Evolutionary conservation across 331 rosid genomes (phyloP).

Genomic region (Pyracantha coccinea): DNA sequence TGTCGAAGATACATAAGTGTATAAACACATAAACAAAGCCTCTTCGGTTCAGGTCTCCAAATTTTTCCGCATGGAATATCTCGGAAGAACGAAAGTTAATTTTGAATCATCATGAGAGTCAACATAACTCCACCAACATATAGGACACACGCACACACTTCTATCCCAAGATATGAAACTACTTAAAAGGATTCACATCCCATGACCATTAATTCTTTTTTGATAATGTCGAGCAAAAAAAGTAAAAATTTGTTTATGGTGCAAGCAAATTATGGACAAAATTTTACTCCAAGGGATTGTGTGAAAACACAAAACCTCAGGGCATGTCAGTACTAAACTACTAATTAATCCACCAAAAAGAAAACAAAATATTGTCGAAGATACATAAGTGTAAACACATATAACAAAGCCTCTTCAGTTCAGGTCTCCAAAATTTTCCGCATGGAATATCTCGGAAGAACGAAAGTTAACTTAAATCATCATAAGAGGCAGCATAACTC

Average conservation of each 20-base stretch:
- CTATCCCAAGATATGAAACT: neutral
- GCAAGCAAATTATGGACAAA: too few species aligned
- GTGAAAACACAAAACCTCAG: neutral
- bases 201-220: neutral
- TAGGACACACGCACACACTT: neutral
- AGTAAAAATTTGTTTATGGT: neutral
- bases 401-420: constrained; percentile 54
- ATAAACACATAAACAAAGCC: constrained; percentile 8
- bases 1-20: neutral
- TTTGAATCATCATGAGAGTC: constrained; percentile 53
- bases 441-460: constrained; percentile 51
- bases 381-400: neutral
- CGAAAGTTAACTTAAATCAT: constrained; percentile 41
- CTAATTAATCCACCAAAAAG: neutral
- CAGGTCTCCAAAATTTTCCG: constrained; percentile 73
- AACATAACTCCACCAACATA: neutral
- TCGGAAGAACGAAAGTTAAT: constrained; percentile 53
- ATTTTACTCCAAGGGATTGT: too few species aligned
- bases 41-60: constrained; percentile 93
- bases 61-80: constrained; percentile 41
- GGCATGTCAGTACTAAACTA: neutral
- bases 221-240: neutral
- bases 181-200: neutral
- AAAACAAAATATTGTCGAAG: neutral
- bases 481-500: constrained; percentile 34